phyloP scores from a whole-genome alignment of 805 yeast species.

The Candida hispaniensis region DNA sequence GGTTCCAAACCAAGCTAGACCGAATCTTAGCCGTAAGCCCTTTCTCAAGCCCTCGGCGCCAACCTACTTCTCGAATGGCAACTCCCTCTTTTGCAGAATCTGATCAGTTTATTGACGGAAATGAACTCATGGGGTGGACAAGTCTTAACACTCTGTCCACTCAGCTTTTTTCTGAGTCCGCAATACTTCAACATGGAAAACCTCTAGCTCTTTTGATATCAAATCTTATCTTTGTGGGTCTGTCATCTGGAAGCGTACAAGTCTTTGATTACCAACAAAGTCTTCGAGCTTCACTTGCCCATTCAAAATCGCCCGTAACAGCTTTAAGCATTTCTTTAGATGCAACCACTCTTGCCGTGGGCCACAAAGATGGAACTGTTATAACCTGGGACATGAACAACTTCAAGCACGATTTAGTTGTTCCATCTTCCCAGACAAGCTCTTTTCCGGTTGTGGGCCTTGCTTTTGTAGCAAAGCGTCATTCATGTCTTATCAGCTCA shows the following conservation, averaged over 20 bases:
- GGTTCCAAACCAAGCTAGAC: too few species aligned
- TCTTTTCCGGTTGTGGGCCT: slow-evolving; percentile 30
- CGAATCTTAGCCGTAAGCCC: too few species aligned
- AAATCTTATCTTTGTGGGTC: slow-evolving; percentile 44
- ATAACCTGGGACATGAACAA: slow-evolving; percentile 52
- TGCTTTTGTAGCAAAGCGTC: slow-evolving; percentile 40
- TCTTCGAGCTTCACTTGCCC: slow-evolving; percentile 36
- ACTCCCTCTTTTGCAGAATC: too few species aligned
- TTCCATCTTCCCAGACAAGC: slow-evolving; percentile 24
- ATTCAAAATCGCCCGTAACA: slow-evolving; percentile 40
- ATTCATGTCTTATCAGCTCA: slow-evolving; percentile 44
- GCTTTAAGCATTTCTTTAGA: slow-evolving; percentile 54
- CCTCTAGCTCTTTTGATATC: slow-evolving; percentile 35
- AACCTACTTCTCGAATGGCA: too few species aligned
- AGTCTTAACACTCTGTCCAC: slow-evolving; percentile 34
- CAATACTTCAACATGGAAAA: slow-evolving; percentile 38
- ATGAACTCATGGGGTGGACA: slow-evolving; percentile 31
- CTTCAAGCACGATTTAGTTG: slow-evolving; percentile 9
- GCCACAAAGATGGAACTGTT: slow-evolving; percentile 54
- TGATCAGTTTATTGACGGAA: too few species aligned
- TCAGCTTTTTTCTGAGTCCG: slow-evolving; percentile 29
- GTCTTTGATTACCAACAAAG: slow-evolving; percentile 62
- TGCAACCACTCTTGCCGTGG: slow-evolving; percentile 58
- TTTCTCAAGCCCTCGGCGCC: too few species aligned
- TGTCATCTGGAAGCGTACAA: slow-evolving; percentile 52